phyloP scores from a whole-genome alignment of 2,329 filamentous ascomycete species.

The Cladophialophora carrionii region DNA sequence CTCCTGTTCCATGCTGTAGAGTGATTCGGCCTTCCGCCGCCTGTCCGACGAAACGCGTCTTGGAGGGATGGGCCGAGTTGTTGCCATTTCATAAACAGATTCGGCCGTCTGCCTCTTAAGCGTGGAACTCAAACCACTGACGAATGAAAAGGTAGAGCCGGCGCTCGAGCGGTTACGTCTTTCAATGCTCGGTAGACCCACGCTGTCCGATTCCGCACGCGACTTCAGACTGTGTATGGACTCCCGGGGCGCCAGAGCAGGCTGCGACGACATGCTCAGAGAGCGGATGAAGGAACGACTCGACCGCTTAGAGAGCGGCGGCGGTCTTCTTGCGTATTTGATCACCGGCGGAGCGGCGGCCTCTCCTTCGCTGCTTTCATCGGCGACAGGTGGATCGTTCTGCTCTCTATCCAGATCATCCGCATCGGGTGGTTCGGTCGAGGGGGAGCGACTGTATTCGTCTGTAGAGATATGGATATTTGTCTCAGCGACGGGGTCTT shows the following conservation, averaged over 20 bases:
- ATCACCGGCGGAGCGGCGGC: conserved; percentile 34
- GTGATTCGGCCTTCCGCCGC: conserved; percentile 29
- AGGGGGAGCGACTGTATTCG: conserved; percentile 8
- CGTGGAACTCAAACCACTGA: conserved; percentile 27
- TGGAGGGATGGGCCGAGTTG: conserved; percentile 25
- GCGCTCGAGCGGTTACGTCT: conserved; percentile 30
- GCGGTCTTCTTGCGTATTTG: conserved; percentile 32
- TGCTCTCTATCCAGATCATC: conserved; percentile 31
- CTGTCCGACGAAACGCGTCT: conserved; percentile 28
- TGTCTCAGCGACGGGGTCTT: conserved; percentile 10
- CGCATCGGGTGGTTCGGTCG: conserved; percentile 17
- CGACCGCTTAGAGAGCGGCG: conserved; percentile 25
- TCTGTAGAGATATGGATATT: conserved; percentile 2
- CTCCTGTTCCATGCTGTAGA: conserved; percentile 32
- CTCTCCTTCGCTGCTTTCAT: conserved; percentile 34
- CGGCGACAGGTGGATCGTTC: conserved; percentile 20
- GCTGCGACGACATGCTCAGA: conserved; percentile 24
- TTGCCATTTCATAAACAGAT: conserved; percentile 29
- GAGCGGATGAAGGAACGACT: conserved; percentile 28
- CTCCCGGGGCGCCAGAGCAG: conserved; percentile 23
- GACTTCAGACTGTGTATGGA: conserved; percentile 35
- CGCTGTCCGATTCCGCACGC: conserved; percentile 30
- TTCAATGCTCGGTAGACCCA: conserved; percentile 34
- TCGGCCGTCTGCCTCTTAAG: conserved; percentile 25
- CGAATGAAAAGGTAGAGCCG: conserved; percentile 32